Evolutionary conservation across 768 basidiomycete genomes (phyloP), one percentile per base, ranked within the genome.

Genomic region (Naganishia antarctica): DNA sequence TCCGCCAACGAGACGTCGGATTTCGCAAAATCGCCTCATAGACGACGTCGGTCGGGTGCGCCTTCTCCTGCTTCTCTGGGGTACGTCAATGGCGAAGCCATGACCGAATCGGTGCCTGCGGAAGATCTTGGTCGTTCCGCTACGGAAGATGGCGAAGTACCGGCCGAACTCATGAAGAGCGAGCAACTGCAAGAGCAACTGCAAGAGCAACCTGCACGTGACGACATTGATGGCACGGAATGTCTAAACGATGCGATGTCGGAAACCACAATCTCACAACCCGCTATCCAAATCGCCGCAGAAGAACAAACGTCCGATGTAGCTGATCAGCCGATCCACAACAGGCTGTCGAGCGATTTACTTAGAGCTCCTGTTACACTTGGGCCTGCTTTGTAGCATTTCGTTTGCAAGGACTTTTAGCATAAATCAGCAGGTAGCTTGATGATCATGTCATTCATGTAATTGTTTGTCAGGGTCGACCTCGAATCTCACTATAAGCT

Each of bases 1-100:
- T 57, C 53, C n/a, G 37, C 26, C n/a, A 40, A 4, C 15, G 37
- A 57, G 21, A 21, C n/a, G 4, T 57, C 53, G 11, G 53, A 57
- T 13, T 37, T 37, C 6, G 32, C 34, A 23, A 57, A 26, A n/a
- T 57, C 53, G 32, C 21, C 37, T n/a, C 53, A 34, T 3, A 37
- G 53, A 12, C 34, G 53, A 9, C 53, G 53, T 23, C 53, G 53
- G 21, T 57, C 53, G 21, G 32, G 23, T 21, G 53, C 53, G n/a
- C 53, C 53, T 16, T 57, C 53, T 4, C 53, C 53, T 1, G 37
- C 53, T 12, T 57, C 53, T 4, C 4, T 57, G 26, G 53, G 53
- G 21, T 9, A 23, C 43, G 43, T 11, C n/a, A 21, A 18, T 16
- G 53, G 11, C 23, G 32, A 25, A 3, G 8, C 6, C 12, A 18